These are phyloP conservation scores for Picochlorum sp. DNA, from an alignment of 139 green algal genomes.

Conservation along the genomic window DNA sequence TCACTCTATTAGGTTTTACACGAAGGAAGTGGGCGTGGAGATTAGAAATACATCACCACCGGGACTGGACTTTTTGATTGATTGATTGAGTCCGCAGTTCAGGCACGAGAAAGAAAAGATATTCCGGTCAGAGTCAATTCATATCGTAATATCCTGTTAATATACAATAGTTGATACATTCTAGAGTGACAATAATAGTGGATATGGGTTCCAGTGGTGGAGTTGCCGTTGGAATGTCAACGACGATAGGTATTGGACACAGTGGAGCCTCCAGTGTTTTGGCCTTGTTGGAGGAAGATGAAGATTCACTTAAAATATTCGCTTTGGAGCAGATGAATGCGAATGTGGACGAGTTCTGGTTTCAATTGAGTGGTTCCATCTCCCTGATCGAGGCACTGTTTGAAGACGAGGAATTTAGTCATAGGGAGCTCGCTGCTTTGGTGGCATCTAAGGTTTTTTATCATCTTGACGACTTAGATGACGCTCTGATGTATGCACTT, in stretches of 20 bases:
- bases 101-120: no score
- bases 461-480: constrained; percentile 92
- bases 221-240: neutral
- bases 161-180: neutral
- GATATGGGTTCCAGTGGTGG: neutral
- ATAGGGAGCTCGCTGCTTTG: constrained; percentile 86
- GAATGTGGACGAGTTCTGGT: constrained; percentile 76
- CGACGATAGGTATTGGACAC: neutral
- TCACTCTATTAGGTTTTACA: no score
- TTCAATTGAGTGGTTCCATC: constrained; percentile 82
- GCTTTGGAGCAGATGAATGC: constrained; percentile 66
- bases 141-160: no score
- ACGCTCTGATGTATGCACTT: constrained; percentile 90
- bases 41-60: no score
- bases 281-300: constrained; percentile 80
- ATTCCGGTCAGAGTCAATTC: no score
- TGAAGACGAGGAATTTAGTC: constrained; percentile 89
- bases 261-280: constrained; percentile 65
- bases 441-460: constrained; percentile 99
- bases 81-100: no score
- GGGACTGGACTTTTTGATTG: no score
- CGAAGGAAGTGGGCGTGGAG: no score
- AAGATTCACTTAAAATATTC: constrained; percentile 65
- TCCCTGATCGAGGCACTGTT: constrained; percentile 82
- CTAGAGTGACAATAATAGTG: no score